Base-by-base conservation (phyloP, 140 eudicot genomes). In the Cichorium intybus region DNA sequence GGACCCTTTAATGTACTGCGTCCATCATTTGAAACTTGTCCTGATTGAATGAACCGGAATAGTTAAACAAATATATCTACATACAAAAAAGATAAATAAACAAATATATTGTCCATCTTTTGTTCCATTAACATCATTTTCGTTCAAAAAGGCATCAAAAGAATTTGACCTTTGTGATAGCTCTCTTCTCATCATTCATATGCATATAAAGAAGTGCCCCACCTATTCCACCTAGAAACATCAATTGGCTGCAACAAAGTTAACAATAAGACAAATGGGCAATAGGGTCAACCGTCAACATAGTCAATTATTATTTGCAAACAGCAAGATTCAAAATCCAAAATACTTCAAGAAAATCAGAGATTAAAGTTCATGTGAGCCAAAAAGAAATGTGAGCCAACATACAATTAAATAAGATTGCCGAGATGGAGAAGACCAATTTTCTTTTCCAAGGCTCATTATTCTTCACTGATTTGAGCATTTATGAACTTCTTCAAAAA, bases 151-250 rank as follows among this genome's bases (percentile, higher is more conserved):
- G 27, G 58, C 11, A 21, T 12, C 10, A 60, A 23, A 12, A 23
- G 17, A 11, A 52, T n/a, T 60, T 58, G 17, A 89, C 97, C 97
- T 84, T 79, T 87, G 5, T 15, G 65, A 87, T 66, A 52, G 86
- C 90, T 82, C 97, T 78, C 65, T 64, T 80, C 77, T 87, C 96
- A 72, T 90, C 97, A 74, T 87, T 90, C 53, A 77, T 49, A 59
- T 79, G 97, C 75, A 82, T 35, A 39, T 75, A 62, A 53, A 76
- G 22, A 68, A 74, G 75, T 56, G 85, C 73, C 12, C 96, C 88
- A 28, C 87, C 90, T 66, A 89, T 29, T 60, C 86, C 90, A 60
- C 81, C 80, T 10, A 84, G 11, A 51, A n/a, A 74, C 54, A 75
- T 79, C 75, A 56, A 76, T 60, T 69, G 96, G 96, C 97, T 90